A percentile compares a stretch with the other conserved stretches of the same genome.
phyloP scores from a whole-genome alignment of 2,329 filamentous ascomycete species.

The Berkeleyomyces basicola region DNA sequence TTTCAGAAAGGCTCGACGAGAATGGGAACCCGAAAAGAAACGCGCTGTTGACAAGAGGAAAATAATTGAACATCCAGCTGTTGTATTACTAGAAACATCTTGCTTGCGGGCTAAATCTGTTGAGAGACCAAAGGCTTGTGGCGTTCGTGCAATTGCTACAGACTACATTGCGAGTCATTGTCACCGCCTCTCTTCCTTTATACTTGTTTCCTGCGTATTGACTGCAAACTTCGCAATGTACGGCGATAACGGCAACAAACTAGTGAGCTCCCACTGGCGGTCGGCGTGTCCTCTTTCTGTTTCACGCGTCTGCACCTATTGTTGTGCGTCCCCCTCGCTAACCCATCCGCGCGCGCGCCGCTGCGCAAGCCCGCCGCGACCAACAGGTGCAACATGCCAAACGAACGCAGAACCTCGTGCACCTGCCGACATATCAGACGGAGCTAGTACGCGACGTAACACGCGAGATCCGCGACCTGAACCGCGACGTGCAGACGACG shows the following conservation, averaged over 20 bases:
- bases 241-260: constrained; percentile 15
- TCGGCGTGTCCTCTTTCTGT: background rate
- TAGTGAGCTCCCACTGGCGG: constrained; percentile 4
- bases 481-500: constrained; percentile 66
- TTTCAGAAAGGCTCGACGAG: background rate
- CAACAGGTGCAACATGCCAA: constrained; percentile 62
- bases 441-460: constrained; percentile 78
- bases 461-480: constrained; percentile 82
- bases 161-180: background rate
- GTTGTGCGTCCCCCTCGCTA: background rate
- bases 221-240: constrained; percentile 9
- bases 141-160: background rate
- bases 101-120: background rate
- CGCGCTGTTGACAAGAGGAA: background rate
- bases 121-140: background rate
- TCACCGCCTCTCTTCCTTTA: background rate
- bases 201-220: background rate
- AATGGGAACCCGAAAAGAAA: background rate
- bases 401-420: constrained; percentile 68
- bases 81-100: background rate
- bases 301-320: background rate
- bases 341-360: background rate
- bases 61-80: background rate
- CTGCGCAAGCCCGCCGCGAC: constrained; percentile 38
- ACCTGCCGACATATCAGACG: constrained; percentile 82